Percentiles rank a stretch among this genome's conserved stretches.
Conservation (phyloP, 768 basidiomycete genomes). For the Collybiopsis luxurians region DNA sequence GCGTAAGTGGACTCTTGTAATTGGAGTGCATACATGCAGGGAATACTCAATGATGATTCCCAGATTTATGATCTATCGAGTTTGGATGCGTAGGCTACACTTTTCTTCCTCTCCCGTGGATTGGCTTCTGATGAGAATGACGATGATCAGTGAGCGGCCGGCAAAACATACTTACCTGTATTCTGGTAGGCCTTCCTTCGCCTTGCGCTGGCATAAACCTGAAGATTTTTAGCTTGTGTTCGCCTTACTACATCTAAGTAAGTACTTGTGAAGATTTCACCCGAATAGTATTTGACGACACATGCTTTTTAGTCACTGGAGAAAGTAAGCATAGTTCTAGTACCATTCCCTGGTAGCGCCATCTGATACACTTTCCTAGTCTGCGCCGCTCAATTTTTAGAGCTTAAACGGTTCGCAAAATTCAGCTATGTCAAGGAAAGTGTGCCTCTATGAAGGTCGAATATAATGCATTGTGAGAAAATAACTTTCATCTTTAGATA, state of each 20-base stretch:
- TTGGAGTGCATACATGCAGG: too few relatives aligned
- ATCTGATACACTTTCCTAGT: conserved; percentile 20
- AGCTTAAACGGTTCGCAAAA: conserved; percentile 20
- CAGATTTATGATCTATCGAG: conserved; percentile 29
- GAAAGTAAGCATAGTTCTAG: conserved; percentile 19
- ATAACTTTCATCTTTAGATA: conserved; percentile 13
- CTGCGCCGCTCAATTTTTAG: conserved; percentile 25
- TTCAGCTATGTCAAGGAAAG: conserved; percentile 25
- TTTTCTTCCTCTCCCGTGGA: background rate
- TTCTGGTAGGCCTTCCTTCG: conserved; percentile 14
- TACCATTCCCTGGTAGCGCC: too few relatives aligned
- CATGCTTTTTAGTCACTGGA: conserved; percentile 22
- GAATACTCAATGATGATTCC: background rate
- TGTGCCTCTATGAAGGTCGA: background rate
- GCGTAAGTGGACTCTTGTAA: conserved; percentile 16
- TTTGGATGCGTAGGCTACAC: conserved; percentile 23
- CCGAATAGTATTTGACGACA: background rate
- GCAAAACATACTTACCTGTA: conserved; percentile 16
- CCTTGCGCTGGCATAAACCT: background rate
- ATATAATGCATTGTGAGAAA: background rate
- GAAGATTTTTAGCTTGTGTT: conserved; percentile 19
- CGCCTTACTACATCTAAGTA: conserved; percentile 27
- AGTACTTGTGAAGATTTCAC: background rate
- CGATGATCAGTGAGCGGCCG: conserved; percentile 20
- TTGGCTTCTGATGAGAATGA: background rate